Evolutionary conservation across 2,329 filamentous ascomycete genomes (phyloP).

Genomic region (Sporothrix inflata): DNA sequence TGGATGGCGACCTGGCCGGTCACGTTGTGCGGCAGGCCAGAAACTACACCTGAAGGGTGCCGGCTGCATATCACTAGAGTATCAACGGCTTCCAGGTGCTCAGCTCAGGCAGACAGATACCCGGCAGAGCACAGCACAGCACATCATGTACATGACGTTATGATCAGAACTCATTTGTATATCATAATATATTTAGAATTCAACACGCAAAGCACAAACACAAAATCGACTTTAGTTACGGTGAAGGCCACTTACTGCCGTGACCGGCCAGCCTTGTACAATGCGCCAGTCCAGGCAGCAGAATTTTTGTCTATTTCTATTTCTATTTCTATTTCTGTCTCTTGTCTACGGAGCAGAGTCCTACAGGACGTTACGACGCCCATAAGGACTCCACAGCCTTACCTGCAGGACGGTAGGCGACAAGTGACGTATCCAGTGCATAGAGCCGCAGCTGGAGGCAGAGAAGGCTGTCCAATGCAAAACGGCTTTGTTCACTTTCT

Average conservation of each 20-base stretch:
- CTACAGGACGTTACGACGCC: neutral
- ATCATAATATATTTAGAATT: neutral
- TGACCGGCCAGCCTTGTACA: neutral
- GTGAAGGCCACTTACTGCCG: neutral
- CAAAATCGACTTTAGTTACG: neutral
- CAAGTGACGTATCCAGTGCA: neutral
- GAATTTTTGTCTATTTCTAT: neutral
- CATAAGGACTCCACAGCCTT: neutral
- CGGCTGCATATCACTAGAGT: neutral
- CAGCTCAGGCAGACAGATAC: neutral
- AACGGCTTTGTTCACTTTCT: neutral
- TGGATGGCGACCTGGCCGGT: neutral
- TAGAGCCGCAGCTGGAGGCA: neutral
- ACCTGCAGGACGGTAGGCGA: neutral
- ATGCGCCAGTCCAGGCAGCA: neutral
- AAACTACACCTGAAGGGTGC: neutral
- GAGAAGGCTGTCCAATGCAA: neutral
- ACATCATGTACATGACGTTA: neutral
- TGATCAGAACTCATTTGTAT: conserved; percentile 5
- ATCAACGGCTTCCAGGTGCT: neutral
- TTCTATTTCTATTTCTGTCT: neutral
- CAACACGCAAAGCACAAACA: neutral
- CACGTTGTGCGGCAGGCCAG: neutral
- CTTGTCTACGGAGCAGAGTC: neutral
- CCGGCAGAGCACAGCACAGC: neutral